Evolutionary conservation across 495 filamentous ascomycete species (phyloP), one percentile per base, ranked within the genome.

Genomic region (Aeminium ludgeri): DNA sequence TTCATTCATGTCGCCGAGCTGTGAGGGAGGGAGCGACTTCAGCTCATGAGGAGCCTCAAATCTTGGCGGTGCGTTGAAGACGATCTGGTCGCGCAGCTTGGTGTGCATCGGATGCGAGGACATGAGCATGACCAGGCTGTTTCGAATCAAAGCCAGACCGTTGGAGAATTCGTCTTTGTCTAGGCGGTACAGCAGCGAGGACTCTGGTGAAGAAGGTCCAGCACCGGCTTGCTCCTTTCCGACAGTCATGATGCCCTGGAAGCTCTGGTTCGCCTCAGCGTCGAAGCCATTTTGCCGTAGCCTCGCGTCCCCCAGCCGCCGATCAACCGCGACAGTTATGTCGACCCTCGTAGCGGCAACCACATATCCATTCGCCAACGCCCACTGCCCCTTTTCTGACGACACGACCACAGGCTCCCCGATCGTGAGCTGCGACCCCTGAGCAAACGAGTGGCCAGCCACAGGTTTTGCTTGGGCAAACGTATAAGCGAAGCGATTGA

Each of bases 121-220:
- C 85, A 97, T 94, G 51, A 91, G 67, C 51, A 85, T 78, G 27
- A 97, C 68, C 0, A 97, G 72, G 49, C 95, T 97, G 56, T 89
- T 92, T 35, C 89, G 80, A 30, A 93, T 81, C 34, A 74, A 79
- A 13, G 89, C 85, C 85, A 97, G 91, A 42, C 89, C 89, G 46
- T 87, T 96, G 60, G 82, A 92, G 59, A 95, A 95, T 55, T 96
- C 89, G 51, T 96, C 89, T 58, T 95, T 95, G 60, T 97, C 89
- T 1, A 97, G 63, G 25, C 89, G 78, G 52, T 86, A 96, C 15
- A 78, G 60, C 12, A 81, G 56, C n/a, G n/a, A n/a, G n/a, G n/a
- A n/a, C n/a, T n/a, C n/a, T n/a, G n/a, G n/a, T n/a, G n/a, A n/a
- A n/a, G n/a, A n/a, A n/a, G n/a, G n/a, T n/a, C n/a, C n/a, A n/a